Base-by-base conservation (phyloP, 2,329 filamentous ascomycete species). In the Cadophora gregata region DNA sequence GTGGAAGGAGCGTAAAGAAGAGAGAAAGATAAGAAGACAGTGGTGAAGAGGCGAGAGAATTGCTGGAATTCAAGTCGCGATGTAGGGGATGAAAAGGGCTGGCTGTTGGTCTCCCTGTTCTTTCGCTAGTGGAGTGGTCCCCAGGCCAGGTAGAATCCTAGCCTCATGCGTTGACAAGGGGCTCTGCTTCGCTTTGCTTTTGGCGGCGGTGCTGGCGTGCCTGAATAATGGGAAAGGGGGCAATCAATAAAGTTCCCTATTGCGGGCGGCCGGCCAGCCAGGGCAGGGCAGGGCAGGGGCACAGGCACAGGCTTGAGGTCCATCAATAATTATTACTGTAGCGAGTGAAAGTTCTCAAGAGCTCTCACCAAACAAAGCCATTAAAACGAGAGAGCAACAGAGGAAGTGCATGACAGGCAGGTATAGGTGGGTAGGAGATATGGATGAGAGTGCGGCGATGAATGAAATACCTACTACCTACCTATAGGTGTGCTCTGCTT, bases 131-230 rank as follows among this genome's bases (percentile, higher is more conserved):
- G 45, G 42, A 33, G 56, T 12, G 60, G 45, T 47, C 59, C 14
- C 59, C 14, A 36, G 6, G 9, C 19, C 25, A 21, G 29, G 16
- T n/a, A n/a, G 48, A 47, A 48, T 59, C 59, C 62, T 63, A 65
- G 62, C 56, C 50, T 63, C 47, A 67, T 67, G 64, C 64, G 56
- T 24, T 47, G 59, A 65, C 62, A 60, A 67, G 66, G 66, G 66
- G 65, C 31, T 8, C 31, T 12, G 29, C 9, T 24, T n/a, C n/a
- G n/a, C n/a, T n/a, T n/a, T n/a, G n/a, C n/a, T n/a, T n/a, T 16
- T 63, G 50, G 24, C 60, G 38, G 58, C 29, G 45, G 38, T 38
- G 38, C n/a, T 47, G 36, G 25, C 27, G 31, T 38, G 27, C 42
- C 47, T 58, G 36, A 27, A 48, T 4, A 27, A 48, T 4, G 48